These are phyloP conservation scores for Rhodotorula toruloides DNA, from an alignment of 768 basidiomycete species.

Conservation along the genomic window DNA sequence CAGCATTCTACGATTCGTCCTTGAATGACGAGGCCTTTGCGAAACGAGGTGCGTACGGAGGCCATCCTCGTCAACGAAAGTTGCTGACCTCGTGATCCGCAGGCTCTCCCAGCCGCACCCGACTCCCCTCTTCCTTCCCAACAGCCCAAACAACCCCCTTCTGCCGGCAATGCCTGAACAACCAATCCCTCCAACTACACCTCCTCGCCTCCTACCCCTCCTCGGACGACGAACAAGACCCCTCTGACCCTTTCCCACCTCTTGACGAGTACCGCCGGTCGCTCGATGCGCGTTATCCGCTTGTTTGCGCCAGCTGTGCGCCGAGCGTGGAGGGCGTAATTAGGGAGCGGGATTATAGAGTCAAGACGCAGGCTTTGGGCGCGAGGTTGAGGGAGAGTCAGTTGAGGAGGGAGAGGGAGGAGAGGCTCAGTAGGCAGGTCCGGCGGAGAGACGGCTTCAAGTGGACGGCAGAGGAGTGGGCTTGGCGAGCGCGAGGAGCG, in stretches of 20 bases:
- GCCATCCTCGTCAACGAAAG: background rate
- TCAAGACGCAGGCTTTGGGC: slow-evolving; percentile 66
- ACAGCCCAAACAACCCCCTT: slow-evolving; percentile 49
- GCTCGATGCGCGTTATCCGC: slow-evolving; percentile 76
- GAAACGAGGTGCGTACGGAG: slow-evolving; percentile 56
- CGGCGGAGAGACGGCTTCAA: background rate
- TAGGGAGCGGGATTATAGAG: slow-evolving; percentile 70
- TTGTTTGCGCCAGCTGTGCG: slow-evolving; percentile 69
- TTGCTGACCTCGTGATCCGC: background rate
- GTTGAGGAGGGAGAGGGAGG: background rate
- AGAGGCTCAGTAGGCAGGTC: background rate
- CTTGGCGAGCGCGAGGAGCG: slow-evolving; percentile 14
- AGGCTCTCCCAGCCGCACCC: background rate
- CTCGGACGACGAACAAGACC: background rate
- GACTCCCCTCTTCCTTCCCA: slow-evolving; percentile 8
- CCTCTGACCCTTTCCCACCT: slow-evolving; percentile 33
- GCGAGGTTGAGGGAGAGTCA: slow-evolving; percentile 60
- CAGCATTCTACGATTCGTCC: slow-evolving; percentile 76
- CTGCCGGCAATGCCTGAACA: slow-evolving; percentile 85
- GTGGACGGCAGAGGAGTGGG: slow-evolving; percentile 4
- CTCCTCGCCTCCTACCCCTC: slow-evolving; percentile 71
- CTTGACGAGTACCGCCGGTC: slow-evolving; percentile 67
- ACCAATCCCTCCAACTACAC: slow-evolving; percentile 79
- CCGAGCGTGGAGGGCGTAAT: slow-evolving; percentile 80
- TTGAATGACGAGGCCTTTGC: slow-evolving; percentile 67